A percentile compares a stretch with the other conserved stretches of the same genome.
These are phyloP conservation scores for Camelina hispida DNA, from an alignment of 345 rosid species.

Conservation along the genomic window DNA sequence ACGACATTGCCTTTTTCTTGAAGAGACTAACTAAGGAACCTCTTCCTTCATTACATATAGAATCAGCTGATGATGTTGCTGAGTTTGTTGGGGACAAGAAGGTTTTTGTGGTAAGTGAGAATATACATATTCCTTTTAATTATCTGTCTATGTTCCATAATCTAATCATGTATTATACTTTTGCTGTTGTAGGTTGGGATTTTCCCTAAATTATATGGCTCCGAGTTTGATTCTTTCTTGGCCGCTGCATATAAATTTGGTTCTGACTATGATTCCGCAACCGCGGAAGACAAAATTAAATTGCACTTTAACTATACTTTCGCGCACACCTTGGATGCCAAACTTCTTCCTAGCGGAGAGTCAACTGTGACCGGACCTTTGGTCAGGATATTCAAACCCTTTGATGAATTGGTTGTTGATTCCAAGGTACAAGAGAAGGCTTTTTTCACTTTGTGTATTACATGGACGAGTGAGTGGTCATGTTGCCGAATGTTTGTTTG, in stretches of 20 bases:
- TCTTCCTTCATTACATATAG: slow-evolving; percentile 78
- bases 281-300: too few species aligned
- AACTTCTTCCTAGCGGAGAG: slow-evolving; percentile 88
- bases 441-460: not conserved
- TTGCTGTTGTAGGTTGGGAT: slow-evolving; percentile 67
- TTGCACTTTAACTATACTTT: slow-evolving; percentile 16
- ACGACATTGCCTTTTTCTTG: slow-evolving; percentile 68
- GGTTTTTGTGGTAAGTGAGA: slow-evolving; percentile 63
- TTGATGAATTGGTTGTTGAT: slow-evolving; percentile 84
- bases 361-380: slow-evolving; percentile 74
- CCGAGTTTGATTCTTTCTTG: slow-evolving; percentile 71
- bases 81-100: slow-evolving; percentile 63
- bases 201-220: slow-evolving; percentile 79
- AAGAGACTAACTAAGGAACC: slow-evolving; percentile 71
- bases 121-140: not conserved
- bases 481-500: not conserved
- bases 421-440: slow-evolving; percentile 55
- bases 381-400: slow-evolving; percentile 89
- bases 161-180: not conserved
- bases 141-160: slow-evolving; percentile 10
- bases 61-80: slow-evolving; percentile 65
- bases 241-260: slow-evolving; percentile 75
- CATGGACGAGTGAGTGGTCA: not conserved
- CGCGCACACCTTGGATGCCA: slow-evolving; percentile 76
- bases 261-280: slow-evolving; percentile 63